Base-by-base conservation (phyloP, 2,329 filamentous ascomycete genomes). In the Fusarium subtropicale region DNA sequence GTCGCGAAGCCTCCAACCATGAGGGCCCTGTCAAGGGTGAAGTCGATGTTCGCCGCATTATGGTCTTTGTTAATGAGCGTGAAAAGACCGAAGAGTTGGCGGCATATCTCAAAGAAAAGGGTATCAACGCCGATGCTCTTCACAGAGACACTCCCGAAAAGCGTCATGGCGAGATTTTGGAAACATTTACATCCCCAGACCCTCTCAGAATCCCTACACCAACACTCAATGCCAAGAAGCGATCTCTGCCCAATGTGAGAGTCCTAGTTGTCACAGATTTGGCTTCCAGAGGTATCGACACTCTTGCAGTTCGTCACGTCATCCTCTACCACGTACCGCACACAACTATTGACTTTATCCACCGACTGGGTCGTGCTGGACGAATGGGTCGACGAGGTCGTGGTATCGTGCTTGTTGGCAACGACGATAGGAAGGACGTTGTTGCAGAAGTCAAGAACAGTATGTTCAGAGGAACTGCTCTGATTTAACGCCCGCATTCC, bases 301-400 rank as follows among this genome's bases (percentile, higher is more conserved):
- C 96, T 0, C 81, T 97, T 31, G 91, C 93, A 20, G 95, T 98
- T 20, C 88, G 92, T 60, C 93, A 97, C 71, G 96, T 99, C 54
- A 91, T 99, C 56, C 82, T 99, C 28, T 98, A 97, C 79, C 94
- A 99, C 77, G 95, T 99, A n/a, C 96, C 96, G 7, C 95, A 98
- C 77, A 97, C 93, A 0, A 97, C 94, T 0, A 97, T 99, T 64
- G 97, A 99, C 79, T 99, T 99, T 75, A 97, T 99, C 75, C 97
- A 99, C 80, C 91, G 97, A 18, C 88, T 98, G 7, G 96, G 96
- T 18, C 88, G 96, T 60, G 93, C 96, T 2, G 96, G 96, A 0
- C 88, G 96, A 34, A 98, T 98, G 93, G 94, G 94, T 4, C 88
- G 94, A 66, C 87, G 96, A 77, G 96, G 96, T 18, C 87, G 94